Evolutionary conservation across 2,329 filamentous ascomycete genomes (phyloP).

Genomic region (Exophiala mesophila): DNA sequence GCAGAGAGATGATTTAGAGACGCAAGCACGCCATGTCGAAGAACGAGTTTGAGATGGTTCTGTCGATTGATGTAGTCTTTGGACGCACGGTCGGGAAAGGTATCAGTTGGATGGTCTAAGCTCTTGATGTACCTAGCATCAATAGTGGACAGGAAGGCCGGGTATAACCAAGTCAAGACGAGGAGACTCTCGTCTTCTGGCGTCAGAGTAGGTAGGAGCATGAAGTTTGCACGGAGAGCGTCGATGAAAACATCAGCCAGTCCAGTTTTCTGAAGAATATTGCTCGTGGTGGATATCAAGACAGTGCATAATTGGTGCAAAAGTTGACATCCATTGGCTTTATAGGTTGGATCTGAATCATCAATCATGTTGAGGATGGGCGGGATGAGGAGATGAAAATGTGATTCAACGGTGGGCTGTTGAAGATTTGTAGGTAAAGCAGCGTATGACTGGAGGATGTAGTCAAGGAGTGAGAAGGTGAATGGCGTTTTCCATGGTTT

Average conservation of each 20-base stretch:
- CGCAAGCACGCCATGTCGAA: slow-evolving; percentile 40
- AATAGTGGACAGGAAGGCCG: slow-evolving; percentile 58
- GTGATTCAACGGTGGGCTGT: slow-evolving; percentile 33
- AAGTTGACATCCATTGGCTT: slow-evolving; percentile 36
- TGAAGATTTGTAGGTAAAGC: slow-evolving; percentile 3
- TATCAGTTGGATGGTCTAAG: not conserved
- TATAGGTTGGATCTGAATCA: slow-evolving; percentile 35
- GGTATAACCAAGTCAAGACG: slow-evolving; percentile 63
- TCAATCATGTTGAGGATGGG: slow-evolving; percentile 42
- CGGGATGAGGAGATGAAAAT: slow-evolving; percentile 42
- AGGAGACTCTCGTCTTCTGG: slow-evolving; percentile 63
- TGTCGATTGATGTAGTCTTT: slow-evolving; percentile 35
- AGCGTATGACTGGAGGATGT: slow-evolving; percentile 13
- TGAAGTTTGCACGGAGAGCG: slow-evolving; percentile 57
- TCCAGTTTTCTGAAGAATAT: slow-evolving; percentile 40
- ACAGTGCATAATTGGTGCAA: slow-evolving; percentile 33
- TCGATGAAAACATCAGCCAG: slow-evolving; percentile 43
- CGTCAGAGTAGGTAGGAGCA: slow-evolving; percentile 71
- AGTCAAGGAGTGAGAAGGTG: slow-evolving; percentile 12
- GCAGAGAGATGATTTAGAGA: slow-evolving; percentile 39
- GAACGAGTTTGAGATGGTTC: slow-evolving; percentile 42
- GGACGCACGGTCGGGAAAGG: slow-evolving; percentile 19
- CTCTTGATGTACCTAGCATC: slow-evolving; percentile 33
- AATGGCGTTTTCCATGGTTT: slow-evolving; percentile 24
- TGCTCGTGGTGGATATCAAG: slow-evolving; percentile 28